phyloP scores from a whole-genome alignment of 352 stramenopile species.

The Thalassiosira ordinaria region DNA sequence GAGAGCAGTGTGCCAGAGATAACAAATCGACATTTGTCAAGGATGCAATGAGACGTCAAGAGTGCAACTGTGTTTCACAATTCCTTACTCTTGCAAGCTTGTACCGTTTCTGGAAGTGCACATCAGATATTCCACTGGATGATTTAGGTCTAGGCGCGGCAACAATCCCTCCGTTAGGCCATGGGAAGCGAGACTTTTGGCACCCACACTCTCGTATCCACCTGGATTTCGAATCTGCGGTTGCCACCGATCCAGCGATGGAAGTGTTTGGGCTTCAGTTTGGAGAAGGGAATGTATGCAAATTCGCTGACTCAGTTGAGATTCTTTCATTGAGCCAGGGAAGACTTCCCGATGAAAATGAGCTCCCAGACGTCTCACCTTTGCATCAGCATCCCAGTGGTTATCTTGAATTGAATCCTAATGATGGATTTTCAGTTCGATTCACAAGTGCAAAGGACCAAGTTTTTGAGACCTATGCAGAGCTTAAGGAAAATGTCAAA shows the following conservation, averaged over 20 bases:
- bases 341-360: conserved; percentile 46
- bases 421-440: conserved; percentile 82
- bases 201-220: conserved; percentile 70
- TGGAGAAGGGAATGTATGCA: conserved; percentile 49
- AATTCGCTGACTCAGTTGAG: conserved; percentile 44
- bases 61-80: conserved; percentile 92
- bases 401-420: conserved; percentile 49
- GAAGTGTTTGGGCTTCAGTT: conserved; percentile 70
- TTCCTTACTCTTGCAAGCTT: conserved; percentile 90
- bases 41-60: conserved; percentile 88
- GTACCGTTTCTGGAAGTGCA: conserved; percentile 95
- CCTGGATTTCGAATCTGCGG: conserved; percentile 52
- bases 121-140: conserved; percentile 73
- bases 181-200: conserved; percentile 84
- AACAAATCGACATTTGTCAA: conserved; percentile 93
- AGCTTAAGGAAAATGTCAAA: conserved; percentile 84
- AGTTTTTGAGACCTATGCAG: conserved; percentile 86
- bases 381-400: conserved; percentile 38
- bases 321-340: conserved; percentile 51
- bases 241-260: conserved; percentile 82
- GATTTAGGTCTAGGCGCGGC: conserved; percentile 77
- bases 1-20: conserved; percentile 89
- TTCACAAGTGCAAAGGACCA: conserved; percentile 85
- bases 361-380: conserved; percentile 41
- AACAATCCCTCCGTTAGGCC: conserved; percentile 29